Conservation (phyloP, 345 rosid species). For the Excoecaria cochinchinensis region DNA sequence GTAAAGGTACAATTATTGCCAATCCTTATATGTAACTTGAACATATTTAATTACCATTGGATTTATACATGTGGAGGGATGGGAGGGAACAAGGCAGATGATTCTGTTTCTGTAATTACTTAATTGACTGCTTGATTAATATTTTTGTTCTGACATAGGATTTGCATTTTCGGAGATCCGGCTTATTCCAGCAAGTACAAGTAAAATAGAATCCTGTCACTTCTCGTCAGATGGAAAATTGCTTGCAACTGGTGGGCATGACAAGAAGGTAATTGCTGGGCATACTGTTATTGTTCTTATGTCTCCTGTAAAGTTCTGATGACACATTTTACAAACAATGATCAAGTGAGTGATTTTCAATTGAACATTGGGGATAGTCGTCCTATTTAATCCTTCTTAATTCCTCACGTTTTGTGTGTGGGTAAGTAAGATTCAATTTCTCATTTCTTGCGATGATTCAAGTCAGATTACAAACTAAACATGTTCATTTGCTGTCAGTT, state of each 20-base stretch:
- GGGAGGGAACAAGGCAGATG: background rate
- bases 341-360: background rate
- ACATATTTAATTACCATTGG: background rate
- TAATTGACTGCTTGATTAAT: conserved; percentile 3
- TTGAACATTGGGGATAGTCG: background rate
- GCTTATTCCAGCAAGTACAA: conserved; percentile 39
- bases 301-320: background rate
- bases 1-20: conserved; percentile 42
- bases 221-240: conserved; percentile 71
- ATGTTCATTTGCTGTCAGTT: background rate
- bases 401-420: background rate
- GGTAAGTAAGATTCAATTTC: background rate
- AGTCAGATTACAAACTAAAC: background rate
- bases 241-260: conserved; percentile 70
- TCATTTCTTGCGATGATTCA: background rate
- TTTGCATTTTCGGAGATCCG: conserved; percentile 46
- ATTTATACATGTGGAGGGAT: background rate
- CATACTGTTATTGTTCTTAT: background rate
- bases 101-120: background rate
- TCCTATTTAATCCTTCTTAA: background rate
- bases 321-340: background rate
- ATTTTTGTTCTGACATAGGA: conserved; percentile 32
- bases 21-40: background rate
- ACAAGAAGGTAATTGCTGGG: conserved; percentile 44
- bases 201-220: conserved; percentile 58